Conservation (phyloP, 345 rosid genomes). For the Alliaria petiolata region DNA sequence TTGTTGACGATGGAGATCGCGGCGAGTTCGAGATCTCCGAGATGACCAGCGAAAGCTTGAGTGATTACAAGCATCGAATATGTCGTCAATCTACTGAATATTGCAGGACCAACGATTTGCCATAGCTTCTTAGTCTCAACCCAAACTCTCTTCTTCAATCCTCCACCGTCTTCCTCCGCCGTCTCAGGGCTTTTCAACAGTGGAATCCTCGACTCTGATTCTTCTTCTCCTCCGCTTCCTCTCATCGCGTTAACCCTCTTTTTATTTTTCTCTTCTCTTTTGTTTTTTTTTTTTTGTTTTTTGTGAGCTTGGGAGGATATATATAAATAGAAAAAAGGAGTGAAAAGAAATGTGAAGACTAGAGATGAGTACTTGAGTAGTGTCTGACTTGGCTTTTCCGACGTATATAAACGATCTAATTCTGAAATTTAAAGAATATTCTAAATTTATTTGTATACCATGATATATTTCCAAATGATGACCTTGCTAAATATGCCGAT, state of each 20-base stretch:
- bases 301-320: not conserved
- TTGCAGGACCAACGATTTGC: constrained; percentile 83
- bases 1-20: constrained; percentile 70
- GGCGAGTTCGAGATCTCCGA: constrained; percentile 87
- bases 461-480: too few species aligned
- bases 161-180: constrained; percentile 30
- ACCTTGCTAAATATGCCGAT: too few species aligned
- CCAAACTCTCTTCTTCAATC: constrained; percentile 42
- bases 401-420: not conserved
- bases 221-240: constrained; percentile 14
- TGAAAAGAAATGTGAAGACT: not conserved
- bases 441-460: too few species aligned
- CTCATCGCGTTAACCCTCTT: constrained; percentile 12
- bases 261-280: not conserved
- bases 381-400: constrained; percentile 15
- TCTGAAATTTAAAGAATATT: not conserved
- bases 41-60: constrained; percentile 93
- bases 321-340: not conserved
- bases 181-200: constrained; percentile 10
- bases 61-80: constrained; percentile 85
- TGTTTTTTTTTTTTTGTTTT: not conserved
- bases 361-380: not conserved
- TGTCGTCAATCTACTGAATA: constrained; percentile 69
- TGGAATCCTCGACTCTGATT: constrained; percentile 6
- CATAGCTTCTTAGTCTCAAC: constrained; percentile 82